Conservation (phyloP, 2,329 filamentous ascomycete genomes). For the Trichophyton verrucosum region DNA sequence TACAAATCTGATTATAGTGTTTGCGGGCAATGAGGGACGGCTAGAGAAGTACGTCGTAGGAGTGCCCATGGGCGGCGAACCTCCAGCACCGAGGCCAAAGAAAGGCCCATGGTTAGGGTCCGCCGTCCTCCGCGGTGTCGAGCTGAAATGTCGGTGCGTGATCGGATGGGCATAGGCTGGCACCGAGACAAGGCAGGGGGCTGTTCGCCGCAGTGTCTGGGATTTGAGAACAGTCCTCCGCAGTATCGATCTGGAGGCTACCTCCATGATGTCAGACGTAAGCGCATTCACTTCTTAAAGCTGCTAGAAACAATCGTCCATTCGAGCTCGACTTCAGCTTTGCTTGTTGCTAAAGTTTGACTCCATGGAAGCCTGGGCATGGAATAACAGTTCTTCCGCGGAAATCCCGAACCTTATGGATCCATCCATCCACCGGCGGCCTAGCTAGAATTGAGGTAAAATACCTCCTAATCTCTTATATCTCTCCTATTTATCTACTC, state of each 20-base stretch:
- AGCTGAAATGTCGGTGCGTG: conserved; percentile 12
- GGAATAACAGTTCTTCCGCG: too few relatives aligned
- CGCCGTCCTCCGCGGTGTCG: conserved; percentile 19
- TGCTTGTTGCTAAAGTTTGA: too few relatives aligned
- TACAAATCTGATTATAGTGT: conserved; percentile 90
- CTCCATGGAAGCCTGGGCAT: too few relatives aligned
- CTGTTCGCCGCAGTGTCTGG: conserved; percentile 10
- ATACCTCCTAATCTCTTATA: neutral
- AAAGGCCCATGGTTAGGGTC: neutral
- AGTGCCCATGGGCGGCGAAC: neutral
- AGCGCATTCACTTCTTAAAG: neutral
- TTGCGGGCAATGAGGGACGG: conserved; percentile 60
- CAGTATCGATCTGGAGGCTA: conserved; percentile 22
- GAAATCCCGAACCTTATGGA: too few relatives aligned
- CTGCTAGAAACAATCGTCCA: neutral
- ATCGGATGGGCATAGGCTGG: neutral
- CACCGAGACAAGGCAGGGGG: conserved; percentile 22
- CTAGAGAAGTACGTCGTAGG: conserved; percentile 63
- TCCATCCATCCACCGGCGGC: too few relatives aligned
- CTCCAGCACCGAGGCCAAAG: neutral
- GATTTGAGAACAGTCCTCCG: neutral
- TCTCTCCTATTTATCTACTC: neutral
- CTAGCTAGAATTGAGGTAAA: too few relatives aligned
- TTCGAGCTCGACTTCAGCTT: neutral
- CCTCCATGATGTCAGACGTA: conserved; percentile 22